Conservation (phyloP, 2,329 filamentous ascomycete genomes). For the Esteya vermicola region DNA sequence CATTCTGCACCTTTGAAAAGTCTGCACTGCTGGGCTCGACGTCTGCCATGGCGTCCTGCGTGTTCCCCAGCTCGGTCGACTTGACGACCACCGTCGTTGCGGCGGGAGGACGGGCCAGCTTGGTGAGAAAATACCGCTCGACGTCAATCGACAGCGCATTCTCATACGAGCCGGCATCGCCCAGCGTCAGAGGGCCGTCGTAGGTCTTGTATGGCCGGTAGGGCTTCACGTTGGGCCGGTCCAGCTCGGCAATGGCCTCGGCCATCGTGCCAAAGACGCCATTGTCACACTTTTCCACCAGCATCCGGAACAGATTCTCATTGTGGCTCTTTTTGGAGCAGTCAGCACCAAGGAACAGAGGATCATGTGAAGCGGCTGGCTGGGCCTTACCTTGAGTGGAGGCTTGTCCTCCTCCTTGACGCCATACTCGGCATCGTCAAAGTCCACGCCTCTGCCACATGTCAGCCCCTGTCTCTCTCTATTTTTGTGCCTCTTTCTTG, state of each 20-base stretch:
- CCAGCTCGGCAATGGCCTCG: slow-evolving; percentile 69
- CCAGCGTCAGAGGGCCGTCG: slow-evolving; percentile 66
- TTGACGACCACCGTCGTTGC: slow-evolving; percentile 63
- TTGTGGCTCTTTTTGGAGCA: slow-evolving; percentile 47
- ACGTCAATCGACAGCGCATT: slow-evolving; percentile 71
- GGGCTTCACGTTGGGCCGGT: slow-evolving; percentile 61
- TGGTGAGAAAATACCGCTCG: slow-evolving; percentile 80
- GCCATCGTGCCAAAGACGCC: slow-evolving; percentile 73
- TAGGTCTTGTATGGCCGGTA: slow-evolving; percentile 66
- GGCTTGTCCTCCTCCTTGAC: slow-evolving; percentile 86
- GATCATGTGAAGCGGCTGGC: too few species aligned
- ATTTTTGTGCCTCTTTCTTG: background rate
- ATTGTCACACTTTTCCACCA: slow-evolving; percentile 52
- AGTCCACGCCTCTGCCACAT: slow-evolving; percentile 62
- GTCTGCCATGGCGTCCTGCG: slow-evolving; percentile 35
- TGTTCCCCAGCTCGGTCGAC: slow-evolving; percentile 28
- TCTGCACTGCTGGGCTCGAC: slow-evolving; percentile 26
- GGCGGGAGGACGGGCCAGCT: slow-evolving; percentile 56
- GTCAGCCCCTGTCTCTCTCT: too few species aligned
- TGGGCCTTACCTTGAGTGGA: slow-evolving; percentile 50
- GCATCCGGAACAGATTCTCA: slow-evolving; percentile 49
- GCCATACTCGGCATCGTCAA: slow-evolving; percentile 80
- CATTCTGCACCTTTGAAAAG: slow-evolving; percentile 58
- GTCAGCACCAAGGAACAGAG: background rate
- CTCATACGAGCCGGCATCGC: slow-evolving; percentile 58